Conservation (phyloP, 1,139 yeast genomes). For the Yamadazyma blattariae region DNA sequence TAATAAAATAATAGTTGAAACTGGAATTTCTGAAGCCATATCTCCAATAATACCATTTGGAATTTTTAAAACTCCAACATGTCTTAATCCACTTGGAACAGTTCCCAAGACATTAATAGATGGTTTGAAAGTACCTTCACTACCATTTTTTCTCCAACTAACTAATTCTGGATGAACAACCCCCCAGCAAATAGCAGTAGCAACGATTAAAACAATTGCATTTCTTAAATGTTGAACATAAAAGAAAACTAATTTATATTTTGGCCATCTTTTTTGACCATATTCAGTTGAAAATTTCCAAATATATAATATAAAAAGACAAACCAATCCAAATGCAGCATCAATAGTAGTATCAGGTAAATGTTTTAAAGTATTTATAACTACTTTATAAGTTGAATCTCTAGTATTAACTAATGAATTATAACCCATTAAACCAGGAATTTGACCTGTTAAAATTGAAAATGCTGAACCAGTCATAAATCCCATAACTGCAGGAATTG, state of each 20-base stretch:
- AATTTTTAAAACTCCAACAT: conserved; percentile 70
- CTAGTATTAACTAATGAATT: conserved; percentile 66
- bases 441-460: conserved; percentile 77
- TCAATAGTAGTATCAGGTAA: conserved; percentile 65
- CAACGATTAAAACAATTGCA: conserved; percentile 75
- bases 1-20: conserved; percentile 75
- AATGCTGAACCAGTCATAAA: conserved; percentile 96
- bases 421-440: conserved; percentile 84
- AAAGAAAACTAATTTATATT: conserved; percentile 55
- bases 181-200: conserved; percentile 71
- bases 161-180: conserved; percentile 65
- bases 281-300: conserved; percentile 59
- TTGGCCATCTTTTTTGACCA: conserved; percentile 67
- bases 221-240: conserved; percentile 75
- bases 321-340: conserved; percentile 86
- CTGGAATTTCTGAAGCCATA: conserved; percentile 79
- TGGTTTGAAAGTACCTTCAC: conserved; percentile 25
- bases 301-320: conserved; percentile 62
- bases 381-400: conserved; percentile 63
- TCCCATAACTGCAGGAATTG: conserved; percentile 91
- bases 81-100: conserved; percentile 78
- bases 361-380: conserved; percentile 70
- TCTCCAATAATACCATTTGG: conserved; percentile 60
- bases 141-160: conserved; percentile 39
- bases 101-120: conserved; percentile 67